A percentile compares a stretch with the other conserved stretches of the same genome.
These are phyloP conservation scores for Xylaria longipes DNA, from an alignment of 495 filamentous ascomycete genomes.

Conservation along the genomic window DNA sequence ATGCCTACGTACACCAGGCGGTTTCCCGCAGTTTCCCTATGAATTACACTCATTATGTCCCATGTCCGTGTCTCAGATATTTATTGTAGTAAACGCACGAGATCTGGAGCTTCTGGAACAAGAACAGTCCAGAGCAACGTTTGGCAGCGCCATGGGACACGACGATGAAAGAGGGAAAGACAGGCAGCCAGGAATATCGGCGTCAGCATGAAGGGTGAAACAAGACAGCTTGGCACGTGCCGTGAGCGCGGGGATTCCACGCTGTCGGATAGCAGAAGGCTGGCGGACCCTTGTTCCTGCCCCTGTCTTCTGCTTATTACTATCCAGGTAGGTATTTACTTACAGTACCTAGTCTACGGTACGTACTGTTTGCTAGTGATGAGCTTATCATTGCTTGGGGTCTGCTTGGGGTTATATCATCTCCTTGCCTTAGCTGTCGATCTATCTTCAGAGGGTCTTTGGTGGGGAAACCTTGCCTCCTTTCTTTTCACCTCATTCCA, in stretches of 20 bases:
- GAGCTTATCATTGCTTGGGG: constrained; percentile 2
- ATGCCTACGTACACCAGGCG: not conserved
- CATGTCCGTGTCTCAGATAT: not conserved
- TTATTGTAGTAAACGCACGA: not conserved
- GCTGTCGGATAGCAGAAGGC: constrained; percentile 25
- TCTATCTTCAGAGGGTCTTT: constrained; percentile 15
- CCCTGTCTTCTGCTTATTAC: not conserved
- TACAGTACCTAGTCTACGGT: not conserved
- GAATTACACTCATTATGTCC: not conserved
- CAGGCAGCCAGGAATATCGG: not conserved
- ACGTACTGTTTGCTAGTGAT: no score
- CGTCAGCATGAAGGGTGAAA: constrained; percentile 16
- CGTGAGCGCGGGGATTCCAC: constrained; percentile 21
- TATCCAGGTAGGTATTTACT: no score
- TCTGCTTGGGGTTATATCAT: constrained; percentile 5
- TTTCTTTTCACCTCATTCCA: constrained; percentile 4
- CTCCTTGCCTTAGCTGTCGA: constrained; percentile 14
- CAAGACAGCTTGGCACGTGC: constrained; percentile 23
- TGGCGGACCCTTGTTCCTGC: not conserved
- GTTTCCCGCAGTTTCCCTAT: not conserved
- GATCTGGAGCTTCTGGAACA: not conserved
- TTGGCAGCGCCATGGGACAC: not conserved
- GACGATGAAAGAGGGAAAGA: not conserved
- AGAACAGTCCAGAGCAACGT: not conserved
- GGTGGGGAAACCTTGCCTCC: constrained; percentile 7